Evolutionary conservation across 73 alveolate genomes (phyloP), one percentile per base, ranked within the genome.

Genomic region (Vitrella brassicaformis): DNA sequence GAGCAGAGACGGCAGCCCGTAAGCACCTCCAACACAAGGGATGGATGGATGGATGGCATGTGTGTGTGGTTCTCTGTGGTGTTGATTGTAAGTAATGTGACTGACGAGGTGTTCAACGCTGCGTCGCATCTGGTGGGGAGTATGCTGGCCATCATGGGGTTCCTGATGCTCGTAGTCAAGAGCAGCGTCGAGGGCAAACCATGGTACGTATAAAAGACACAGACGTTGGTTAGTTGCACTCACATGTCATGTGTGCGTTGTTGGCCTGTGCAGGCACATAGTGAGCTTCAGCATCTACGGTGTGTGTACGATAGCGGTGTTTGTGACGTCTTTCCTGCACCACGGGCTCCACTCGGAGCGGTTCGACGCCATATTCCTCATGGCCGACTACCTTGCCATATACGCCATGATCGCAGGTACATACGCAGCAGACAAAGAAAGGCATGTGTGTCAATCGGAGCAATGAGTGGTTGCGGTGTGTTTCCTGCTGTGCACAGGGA

Each of bases 41-140:
- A n/a, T n/a, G n/a, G n/a, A n/a, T n/a, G n/a, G n/a, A n/a, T n/a
- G n/a, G n/a, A n/a, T n/a, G n/a, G n/a, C n/a, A n/a, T n/a, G n/a
- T n/a, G n/a, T n/a, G n/a, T n/a, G n/a, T n/a, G n/a, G n/a, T n/a
- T n/a, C n/a, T n/a, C n/a, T n/a, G n/a, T n/a, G n/a, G n/a, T n/a
- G n/a, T n/a, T n/a, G n/a, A n/a, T n/a, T n/a, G n/a, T n/a, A n/a
- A n/a, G n/a, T n/a, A n/a, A 73, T 46, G 80, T 73, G 70, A 75
- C 81, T 19, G 81, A 75, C 27, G 81, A 75, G 69, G 81, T 75
- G 47, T 75, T 75, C 81, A 75, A 75, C 22, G 81, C 81, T 4
- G 74, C 81, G 31, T 75, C 81, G 30, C 81, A 75, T 39, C 70
- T 75, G 22, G 31, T 75, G 25, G 81, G 81, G 1, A 74, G 74